Base-by-base conservation (phyloP, 495 filamentous ascomycete genomes). In the Margaritispora aquatica region DNA sequence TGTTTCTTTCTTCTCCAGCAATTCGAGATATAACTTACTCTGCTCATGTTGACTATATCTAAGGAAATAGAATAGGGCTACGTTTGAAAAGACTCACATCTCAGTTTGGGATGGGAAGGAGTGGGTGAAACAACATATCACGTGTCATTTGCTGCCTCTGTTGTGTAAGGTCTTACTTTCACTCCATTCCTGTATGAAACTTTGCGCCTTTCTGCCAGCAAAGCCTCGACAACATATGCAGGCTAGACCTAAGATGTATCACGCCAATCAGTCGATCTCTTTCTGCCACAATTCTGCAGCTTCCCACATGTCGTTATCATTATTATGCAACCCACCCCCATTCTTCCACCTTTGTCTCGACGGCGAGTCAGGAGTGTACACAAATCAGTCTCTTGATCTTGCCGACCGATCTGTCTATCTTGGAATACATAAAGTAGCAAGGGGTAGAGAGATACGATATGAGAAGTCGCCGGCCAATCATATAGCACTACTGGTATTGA, bases 301-400 rank as follows among this genome's bases (percentile, higher is more conserved):
- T 44, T 10, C 15, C 38, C 38, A 17, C 4, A n/a, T 54, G 44
- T 19, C 9, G 31, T 55, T 55, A 55, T 24, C 34, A 31, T 5
- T 1, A 38, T 15, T 11, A 15, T 7, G 7, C 38, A 44, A 44
- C n/a, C 53, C 53, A 23, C 53, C 53, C 53, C 53, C 53, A 55
- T 38, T 55, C 23, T 38, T 55, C 31, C 53, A 55, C 53, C 20
- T 31, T 55, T 55, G 53, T 24, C 26, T 23, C 53, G 17, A 44
- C 38, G 15, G 38, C 38, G 38, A 44, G 38, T 44, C 38, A 44
- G 38, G 19, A 44, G 38, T 44, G 38, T 44, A 44, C 38, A 44
- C 38, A 44, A 44, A 44, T 7, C 38, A 3, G 19, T 7, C 38
- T 10, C 38, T 44, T n/a, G 38, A 8, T 44, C 38, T 8, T n/a